These are phyloP conservation scores for Trypanosoma cruzi DNA, from an alignment of 208 protist species.

Conservation along the genomic window DNA sequence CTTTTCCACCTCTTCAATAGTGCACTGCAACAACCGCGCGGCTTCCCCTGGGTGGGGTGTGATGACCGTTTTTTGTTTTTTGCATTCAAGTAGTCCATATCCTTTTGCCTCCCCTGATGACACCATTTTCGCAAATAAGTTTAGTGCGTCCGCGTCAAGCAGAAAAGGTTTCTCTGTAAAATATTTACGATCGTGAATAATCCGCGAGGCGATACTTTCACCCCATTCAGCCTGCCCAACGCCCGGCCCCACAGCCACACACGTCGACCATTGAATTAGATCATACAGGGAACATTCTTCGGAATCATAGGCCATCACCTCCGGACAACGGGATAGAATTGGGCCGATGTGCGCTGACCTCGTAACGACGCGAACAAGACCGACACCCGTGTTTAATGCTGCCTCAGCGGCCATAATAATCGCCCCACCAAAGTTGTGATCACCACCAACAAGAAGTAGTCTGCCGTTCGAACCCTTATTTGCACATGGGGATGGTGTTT, in stretches of 20 bases:
- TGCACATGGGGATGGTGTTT: constrained; percentile 30
- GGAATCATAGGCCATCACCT: constrained; percentile 89
- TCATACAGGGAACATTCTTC: no score
- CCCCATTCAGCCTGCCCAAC: constrained; percentile 52
- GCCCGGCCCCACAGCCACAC: constrained; percentile 68
- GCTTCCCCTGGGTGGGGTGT: constrained; percentile 87
- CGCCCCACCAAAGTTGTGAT: constrained; percentile 68
- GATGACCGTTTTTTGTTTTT: constrained; percentile 41
- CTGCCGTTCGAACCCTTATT: constrained; percentile 79
- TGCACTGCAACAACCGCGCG: constrained; percentile 57
- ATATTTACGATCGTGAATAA: constrained; percentile 34
- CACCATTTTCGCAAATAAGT: constrained; percentile 35
- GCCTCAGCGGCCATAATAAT: constrained; percentile 84
- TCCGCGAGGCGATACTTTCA: constrained; percentile 19
- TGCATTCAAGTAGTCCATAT: not conserved
- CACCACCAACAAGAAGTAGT: constrained; percentile 73
- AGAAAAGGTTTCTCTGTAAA: constrained; percentile 54
- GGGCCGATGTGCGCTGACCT: constrained; percentile 48
- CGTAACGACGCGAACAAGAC: constrained; percentile 73
- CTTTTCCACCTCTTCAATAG: constrained; percentile 59
- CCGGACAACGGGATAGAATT: constrained; percentile 75
- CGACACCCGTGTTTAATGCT: constrained; percentile 51
- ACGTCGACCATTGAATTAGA: constrained; percentile 56
- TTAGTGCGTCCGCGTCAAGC: constrained; percentile 79
- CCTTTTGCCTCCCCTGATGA: constrained; percentile 1